Conservation (phyloP, 768 basidiomycete genomes). For the Ramaria rubella region DNA sequence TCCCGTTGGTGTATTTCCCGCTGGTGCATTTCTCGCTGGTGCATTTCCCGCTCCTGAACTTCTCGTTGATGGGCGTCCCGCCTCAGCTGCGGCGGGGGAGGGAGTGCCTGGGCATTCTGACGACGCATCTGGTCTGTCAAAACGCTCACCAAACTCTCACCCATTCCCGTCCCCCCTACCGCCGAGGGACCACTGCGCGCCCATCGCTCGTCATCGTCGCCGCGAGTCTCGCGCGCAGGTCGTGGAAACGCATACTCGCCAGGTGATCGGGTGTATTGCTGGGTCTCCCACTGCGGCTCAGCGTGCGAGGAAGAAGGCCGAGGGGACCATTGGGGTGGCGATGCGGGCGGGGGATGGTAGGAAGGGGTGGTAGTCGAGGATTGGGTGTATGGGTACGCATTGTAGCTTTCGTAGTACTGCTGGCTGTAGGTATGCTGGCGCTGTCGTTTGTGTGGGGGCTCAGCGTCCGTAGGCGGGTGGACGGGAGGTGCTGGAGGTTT, state of each 20-base stretch:
- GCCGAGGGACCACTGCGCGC: too few relatives aligned
- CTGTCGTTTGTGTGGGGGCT: conserved; percentile 88
- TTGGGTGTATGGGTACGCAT: background rate
- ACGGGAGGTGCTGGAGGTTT: background rate
- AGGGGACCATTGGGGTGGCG: background rate
- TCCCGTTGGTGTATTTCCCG: too few relatives aligned
- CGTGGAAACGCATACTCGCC: background rate
- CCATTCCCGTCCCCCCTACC: background rate
- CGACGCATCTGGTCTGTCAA: background rate
- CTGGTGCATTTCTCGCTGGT: too few relatives aligned
- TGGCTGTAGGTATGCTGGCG: background rate
- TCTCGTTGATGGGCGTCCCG: background rate
- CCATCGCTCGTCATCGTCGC: background rate
- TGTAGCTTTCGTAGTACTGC: conserved; percentile 3
- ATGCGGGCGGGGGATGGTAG: background rate
- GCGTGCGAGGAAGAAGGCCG: background rate
- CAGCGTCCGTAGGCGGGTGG: conserved; percentile 74
- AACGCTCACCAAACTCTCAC: background rate
- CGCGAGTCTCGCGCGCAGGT: background rate
- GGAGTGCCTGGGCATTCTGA: background rate
- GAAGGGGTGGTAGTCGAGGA: background rate
- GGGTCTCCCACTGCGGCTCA: background rate
- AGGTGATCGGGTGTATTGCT: background rate
- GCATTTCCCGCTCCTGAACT: too few relatives aligned
- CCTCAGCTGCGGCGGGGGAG: background rate